These are phyloP conservation scores for Penicillium subrubescens DNA, from an alignment of 495 filamentous ascomycete genomes.

Conservation along the genomic window DNA sequence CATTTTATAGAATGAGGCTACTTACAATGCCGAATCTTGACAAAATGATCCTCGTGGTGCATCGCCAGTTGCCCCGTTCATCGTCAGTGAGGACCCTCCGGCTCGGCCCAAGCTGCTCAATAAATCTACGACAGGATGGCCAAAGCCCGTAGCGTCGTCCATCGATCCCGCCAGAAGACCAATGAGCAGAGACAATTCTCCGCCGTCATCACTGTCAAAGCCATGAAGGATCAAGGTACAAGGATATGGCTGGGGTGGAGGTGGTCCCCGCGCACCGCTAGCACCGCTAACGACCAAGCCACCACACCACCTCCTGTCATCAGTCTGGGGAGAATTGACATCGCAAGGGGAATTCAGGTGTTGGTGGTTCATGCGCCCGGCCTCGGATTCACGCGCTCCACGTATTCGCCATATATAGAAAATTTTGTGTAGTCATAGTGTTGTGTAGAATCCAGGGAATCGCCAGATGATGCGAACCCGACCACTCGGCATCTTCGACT, in stretches of 20 bases:
- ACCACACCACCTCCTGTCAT: not conserved
- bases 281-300: conserved; percentile 2
- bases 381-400: not conserved
- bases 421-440: not conserved
- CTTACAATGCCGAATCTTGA: not conserved
- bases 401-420: not conserved
- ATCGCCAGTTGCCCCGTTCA: not conserved
- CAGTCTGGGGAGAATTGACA: not conserved
- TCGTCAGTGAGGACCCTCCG: not conserved
- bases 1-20: too few relatives aligned
- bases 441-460: not conserved
- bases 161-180: not conserved
- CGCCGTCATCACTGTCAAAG: not conserved
- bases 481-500: not conserved
- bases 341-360: not conserved
- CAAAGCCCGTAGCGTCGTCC: not conserved
- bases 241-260: not conserved
- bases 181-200: not conserved
- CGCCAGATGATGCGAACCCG: not conserved
- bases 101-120: not conserved
- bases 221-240: conserved; percentile 1
- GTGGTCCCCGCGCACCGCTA: conserved; percentile 3
- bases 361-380: not conserved
- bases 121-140: not conserved
- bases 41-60: conserved; percentile 1